Evolutionary conservation across 495 filamentous ascomycete species (phyloP), one percentile per base, ranked within the genome.

Genomic region (Podospora tetraspora): DNA sequence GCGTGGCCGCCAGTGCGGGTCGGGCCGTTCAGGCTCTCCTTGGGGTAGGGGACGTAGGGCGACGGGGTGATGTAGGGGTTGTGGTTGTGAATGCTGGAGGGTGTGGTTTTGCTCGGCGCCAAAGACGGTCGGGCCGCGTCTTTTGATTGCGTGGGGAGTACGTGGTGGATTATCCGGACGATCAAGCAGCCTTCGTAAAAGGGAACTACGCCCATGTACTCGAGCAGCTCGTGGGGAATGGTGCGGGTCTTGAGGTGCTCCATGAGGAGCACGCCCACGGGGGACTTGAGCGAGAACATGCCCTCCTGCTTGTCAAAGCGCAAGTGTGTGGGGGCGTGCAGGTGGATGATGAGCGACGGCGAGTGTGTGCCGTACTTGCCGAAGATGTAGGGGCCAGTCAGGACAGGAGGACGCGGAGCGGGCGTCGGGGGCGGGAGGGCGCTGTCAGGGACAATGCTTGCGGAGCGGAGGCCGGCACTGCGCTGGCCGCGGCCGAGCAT

Each of bases 141-240:
- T 77, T 76, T 86, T 70, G 81, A 79, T 58, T 87, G 83, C 32
- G 87, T 83, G 81, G 84, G 6, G 90, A 89, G 4, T 63, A 89
- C 89, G 78, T 97, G 91, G 79, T 97, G 91, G 69, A 95, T 85
- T 5, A 97, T 83, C 75, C 96, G 89, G 59, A 98, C 93, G 69
- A 99, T 98, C 62, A 99, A 84, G 75, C 94, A 97, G 22, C 91
- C 93, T 76, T 99, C 95, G 74, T 98, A 99, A 73, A 96, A 98
- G n/a, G 79, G 83, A 25, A 97, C 89, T 9, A 84, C 25, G 34
- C 87, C 84, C 30, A 98, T 75, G 62, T 84, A 80, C n/a, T 79
- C 79, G 2, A 88, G 69, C 61, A 89, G 73, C 21, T 85, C 83
- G 72, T 88, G 82, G 23, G 83, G 84, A 19, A 87, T 72, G 1